These are phyloP conservation scores for Kwoniella sp. DNA, from an alignment of 768 basidiomycete genomes.

Conservation along the genomic window DNA sequence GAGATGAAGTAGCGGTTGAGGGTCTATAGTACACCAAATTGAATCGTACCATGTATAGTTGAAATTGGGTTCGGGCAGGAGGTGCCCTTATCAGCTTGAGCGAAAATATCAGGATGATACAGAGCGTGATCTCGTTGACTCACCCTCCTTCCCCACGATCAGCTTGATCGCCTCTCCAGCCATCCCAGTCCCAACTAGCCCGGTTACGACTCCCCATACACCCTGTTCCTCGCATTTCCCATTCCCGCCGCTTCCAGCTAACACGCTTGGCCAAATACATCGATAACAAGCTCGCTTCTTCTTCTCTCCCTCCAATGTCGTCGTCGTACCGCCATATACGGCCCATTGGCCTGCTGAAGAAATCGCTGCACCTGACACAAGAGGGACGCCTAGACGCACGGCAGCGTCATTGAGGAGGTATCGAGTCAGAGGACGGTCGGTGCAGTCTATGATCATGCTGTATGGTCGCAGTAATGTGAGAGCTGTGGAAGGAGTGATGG, in stretches of 20 bases:
- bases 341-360: constrained; percentile 57
- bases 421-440: constrained; percentile 87
- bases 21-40: too few species aligned
- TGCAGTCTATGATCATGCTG: constrained; percentile 86
- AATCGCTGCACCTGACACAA: constrained; percentile 89
- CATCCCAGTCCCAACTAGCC: constrained; percentile 84
- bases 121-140: too few species aligned
- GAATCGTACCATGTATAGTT: too few species aligned
- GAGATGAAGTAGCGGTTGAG: constrained; percentile 67
- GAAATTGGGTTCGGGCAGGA: too few species aligned
- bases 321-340: constrained; percentile 44
- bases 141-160: constrained; percentile 64
- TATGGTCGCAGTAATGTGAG: constrained; percentile 65
- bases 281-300: constrained; percentile 83
- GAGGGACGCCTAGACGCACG: constrained; percentile 72
- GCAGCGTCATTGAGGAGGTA: constrained; percentile 89
- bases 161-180: constrained; percentile 85
- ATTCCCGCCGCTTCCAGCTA: constrained; percentile 61
- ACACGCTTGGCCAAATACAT: constrained; percentile 84
- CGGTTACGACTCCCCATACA: constrained; percentile 83
- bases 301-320: constrained; percentile 42
- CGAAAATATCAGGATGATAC: too few species aligned
- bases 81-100: too few species aligned
- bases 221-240: constrained; percentile 87
- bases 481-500: constrained; percentile 63